Percentiles rank a stretch among this genome's conserved stretches.
Evolutionary conservation across 2,329 filamentous ascomycete genomes (phyloP).

Genomic region (Aspergillus felis): DNA sequence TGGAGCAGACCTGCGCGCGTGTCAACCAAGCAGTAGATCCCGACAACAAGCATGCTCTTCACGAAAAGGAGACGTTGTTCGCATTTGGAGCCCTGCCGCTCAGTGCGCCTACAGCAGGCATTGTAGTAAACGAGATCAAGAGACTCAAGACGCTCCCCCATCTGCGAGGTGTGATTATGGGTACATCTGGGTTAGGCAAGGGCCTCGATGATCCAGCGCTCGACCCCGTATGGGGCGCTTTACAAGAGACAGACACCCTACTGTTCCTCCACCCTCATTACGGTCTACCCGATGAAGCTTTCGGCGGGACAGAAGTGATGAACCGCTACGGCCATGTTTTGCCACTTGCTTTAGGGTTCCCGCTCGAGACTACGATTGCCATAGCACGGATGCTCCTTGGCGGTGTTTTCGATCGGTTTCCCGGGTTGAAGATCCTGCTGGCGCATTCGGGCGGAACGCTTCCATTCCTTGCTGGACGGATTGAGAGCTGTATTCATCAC

Average conservation of each 20-base stretch:
- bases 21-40: constrained; percentile 25
- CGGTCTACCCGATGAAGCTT: constrained; percentile 75
- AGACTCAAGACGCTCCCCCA: constrained; percentile 60
- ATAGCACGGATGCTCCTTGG: constrained; percentile 83
- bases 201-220: constrained; percentile 75
- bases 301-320: constrained; percentile 67
- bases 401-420: constrained; percentile 76
- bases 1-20: constrained; percentile 65
- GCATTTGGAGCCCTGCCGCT: constrained; percentile 81
- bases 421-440: constrained; percentile 66
- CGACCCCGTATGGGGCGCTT: constrained; percentile 66
- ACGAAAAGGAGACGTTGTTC: constrained; percentile 65
- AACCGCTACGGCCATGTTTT: constrained; percentile 82
- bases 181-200: constrained; percentile 73
- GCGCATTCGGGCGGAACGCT: constrained; percentile 87
- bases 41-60: constrained; percentile 13
- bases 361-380: constrained; percentile 88
- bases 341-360: constrained; percentile 80
- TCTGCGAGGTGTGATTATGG: constrained; percentile 82
- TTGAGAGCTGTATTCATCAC: constrained; percentile 82
- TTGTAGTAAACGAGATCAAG: constrained; percentile 60
- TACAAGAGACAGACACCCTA: constrained; percentile 62
- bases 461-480: constrained; percentile 81
- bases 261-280: constrained; percentile 92
- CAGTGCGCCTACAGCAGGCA: constrained; percentile 59